Percentiles rank a stretch among this genome's conserved stretches.
These are phyloP conservation scores for Soucietia sequanensis DNA, from an alignment of 805 yeast species.

Conservation along the genomic window DNA sequence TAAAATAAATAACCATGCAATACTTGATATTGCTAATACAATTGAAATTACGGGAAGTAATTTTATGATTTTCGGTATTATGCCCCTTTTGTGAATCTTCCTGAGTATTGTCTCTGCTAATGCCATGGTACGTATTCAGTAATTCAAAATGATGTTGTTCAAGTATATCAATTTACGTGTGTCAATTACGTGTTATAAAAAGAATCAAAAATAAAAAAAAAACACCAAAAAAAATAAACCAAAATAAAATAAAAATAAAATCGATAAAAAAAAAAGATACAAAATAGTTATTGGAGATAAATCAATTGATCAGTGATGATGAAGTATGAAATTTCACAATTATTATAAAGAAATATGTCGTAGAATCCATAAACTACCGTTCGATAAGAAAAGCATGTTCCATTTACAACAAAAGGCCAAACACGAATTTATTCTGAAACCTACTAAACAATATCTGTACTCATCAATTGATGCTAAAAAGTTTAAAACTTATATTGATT, in stretches of 20 bases:
- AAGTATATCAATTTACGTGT: too few relatives aligned
- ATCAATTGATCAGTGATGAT: too few relatives aligned
- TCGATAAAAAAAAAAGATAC: not conserved
- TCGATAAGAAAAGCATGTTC: slow-evolving; percentile 16
- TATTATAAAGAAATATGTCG: slow-evolving; percentile 23
- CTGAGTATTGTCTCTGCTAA: slow-evolving; percentile 42
- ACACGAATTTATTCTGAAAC: slow-evolving; percentile 4
- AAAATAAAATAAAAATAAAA: too few relatives aligned
- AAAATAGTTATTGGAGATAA: too few relatives aligned
- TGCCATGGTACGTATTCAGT: slow-evolving; percentile 35
- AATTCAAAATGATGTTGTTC: too few relatives aligned
- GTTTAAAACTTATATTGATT: slow-evolving; percentile 8
- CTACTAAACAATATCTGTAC: not conserved
- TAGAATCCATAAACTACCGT: slow-evolving; percentile 28
- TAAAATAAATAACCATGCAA: slow-evolving; percentile 51
- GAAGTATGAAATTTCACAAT: not conserved
- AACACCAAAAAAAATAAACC: too few relatives aligned
- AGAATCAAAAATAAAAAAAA: too few relatives aligned
- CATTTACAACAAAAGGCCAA: not conserved
- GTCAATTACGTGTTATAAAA: too few relatives aligned
- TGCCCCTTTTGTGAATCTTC: slow-evolving; percentile 38
- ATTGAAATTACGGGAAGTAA: slow-evolving; percentile 33
- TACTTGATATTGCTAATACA: slow-evolving; percentile 32
- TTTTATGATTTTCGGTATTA: slow-evolving; percentile 34
- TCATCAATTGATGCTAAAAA: slow-evolving; percentile 9